Conservation (phyloP, 371 early-diverging fungal species). For the Thermomucor indicae-seudaticae region DNA sequence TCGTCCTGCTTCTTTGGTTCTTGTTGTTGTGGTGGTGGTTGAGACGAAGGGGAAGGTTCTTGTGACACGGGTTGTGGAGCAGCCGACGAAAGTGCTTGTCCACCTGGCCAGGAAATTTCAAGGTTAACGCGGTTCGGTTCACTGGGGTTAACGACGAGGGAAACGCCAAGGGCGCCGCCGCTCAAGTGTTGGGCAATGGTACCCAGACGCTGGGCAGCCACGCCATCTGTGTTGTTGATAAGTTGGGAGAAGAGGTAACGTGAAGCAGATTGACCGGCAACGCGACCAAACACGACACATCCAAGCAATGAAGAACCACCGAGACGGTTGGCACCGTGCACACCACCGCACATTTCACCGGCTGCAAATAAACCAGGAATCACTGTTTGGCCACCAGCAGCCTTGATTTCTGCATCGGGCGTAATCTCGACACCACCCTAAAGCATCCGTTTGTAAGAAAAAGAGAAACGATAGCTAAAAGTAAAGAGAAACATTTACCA, state of each 20-base stretch:
- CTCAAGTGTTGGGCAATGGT: conserved; percentile 67
- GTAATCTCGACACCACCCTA: conserved; percentile 92
- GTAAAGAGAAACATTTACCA: conserved; percentile 48
- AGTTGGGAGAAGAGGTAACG: conserved; percentile 59
- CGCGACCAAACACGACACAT: conserved; percentile 96
- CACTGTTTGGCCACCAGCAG: conserved; percentile 49
- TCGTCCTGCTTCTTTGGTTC: conserved; percentile 26
- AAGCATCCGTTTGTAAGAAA: neutral
- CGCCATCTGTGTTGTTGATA: conserved; percentile 36
- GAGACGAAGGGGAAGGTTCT: conserved; percentile 25
- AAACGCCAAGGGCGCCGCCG: conserved; percentile 56
- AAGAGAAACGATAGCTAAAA: neutral
- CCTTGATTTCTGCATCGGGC: conserved; percentile 71
- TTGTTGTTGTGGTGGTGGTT: conserved; percentile 22
- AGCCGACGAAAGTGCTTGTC: neutral
- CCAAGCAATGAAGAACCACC: conserved; percentile 66
- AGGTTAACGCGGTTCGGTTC: conserved; percentile 58
- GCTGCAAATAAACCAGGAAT: conserved; percentile 86
- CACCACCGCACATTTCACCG: conserved; percentile 82
- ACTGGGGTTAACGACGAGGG: conserved; percentile 46
- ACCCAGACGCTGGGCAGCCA: conserved; percentile 70
- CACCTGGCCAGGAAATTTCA: conserved; percentile 55
- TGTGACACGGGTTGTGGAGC: conserved; percentile 13
- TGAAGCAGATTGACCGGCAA: conserved; percentile 81
- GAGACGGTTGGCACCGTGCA: conserved; percentile 52